Percentiles rank a stretch among this genome's conserved stretches.
phyloP scores from a whole-genome alignment of 164 flowering plant species.

The Nymphaea thermarum region DNA sequence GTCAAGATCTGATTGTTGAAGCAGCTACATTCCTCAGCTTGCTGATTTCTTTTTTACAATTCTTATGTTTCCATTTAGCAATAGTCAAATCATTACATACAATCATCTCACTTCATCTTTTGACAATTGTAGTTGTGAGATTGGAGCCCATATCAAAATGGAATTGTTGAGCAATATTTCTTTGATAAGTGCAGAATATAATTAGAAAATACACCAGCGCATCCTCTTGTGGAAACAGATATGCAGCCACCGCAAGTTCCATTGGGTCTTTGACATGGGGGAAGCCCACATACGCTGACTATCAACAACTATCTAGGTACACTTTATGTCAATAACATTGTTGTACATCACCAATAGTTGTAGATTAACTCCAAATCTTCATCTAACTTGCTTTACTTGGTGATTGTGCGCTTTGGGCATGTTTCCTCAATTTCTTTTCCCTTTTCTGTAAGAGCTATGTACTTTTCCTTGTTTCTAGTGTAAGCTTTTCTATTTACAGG shows the following conservation, averaged over 20 bases:
- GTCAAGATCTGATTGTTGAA: neutral
- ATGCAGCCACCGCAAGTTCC: constrained; percentile 85
- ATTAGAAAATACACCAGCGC: constrained; percentile 50
- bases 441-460: no score
- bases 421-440: no score
- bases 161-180: neutral
- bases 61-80: neutral
- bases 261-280: constrained; percentile 87
- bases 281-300: constrained; percentile 61
- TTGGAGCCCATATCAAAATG: neutral
- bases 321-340: neutral
- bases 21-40: neutral
- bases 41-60: neutral
- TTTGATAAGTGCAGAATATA: constrained; percentile 48
- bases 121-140: no score
- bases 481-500: no score
- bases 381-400: no score
- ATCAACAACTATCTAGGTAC: constrained; percentile 70
- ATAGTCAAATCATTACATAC: neutral
- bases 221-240: constrained; percentile 46
- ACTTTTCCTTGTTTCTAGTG: no score
- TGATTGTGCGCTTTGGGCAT: no score
- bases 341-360: no score
- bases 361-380: no score
- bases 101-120: no score